Evolutionary conservation across 306 rosid genomes (phyloP), one percentile per base, ranked within the genome.

Genomic region (Leucaena leucocephala): DNA sequence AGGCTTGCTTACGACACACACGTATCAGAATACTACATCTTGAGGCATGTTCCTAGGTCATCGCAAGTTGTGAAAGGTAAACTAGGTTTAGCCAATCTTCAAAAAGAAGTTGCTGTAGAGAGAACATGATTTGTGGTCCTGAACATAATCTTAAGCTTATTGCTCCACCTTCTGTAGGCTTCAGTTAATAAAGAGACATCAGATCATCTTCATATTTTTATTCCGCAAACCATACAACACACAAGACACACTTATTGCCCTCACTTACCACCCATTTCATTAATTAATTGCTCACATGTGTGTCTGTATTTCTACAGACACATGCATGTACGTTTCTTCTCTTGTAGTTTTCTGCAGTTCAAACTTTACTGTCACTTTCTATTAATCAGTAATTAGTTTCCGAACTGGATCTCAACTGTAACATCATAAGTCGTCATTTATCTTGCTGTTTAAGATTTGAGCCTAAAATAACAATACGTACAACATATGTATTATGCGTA

Each of bases 41-140:
- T 75, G 80, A 78, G 66, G 42, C 66, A 71, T 73, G 71, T 74
- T 74, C 81, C 71, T 35, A 33, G 42, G 36, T 71, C 49, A 68
- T 61, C 54, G 80, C 71, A 74, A 19, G 43, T 59, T 68, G 68
- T 68, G 59, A 63, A 70, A 69, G 66, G 54, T 68, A 42, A 27
- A 62, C n/a, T 45, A 33, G 64, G 36, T 3, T 22, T 19, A 6
- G 72, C 42, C 42, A 72, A 73, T 81, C 52, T 74, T 65, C 66
- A 54, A 70, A 76, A 57, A 83, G 88, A 78, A 66, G 21, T 71
- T 52, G 83, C 84, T 80, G 82, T 87, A 79, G 66, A 45, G 52
- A 72, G 88, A 86, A 82, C 86, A 74, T 82, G 88, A 72, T 76
- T 10, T 73, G 87, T 84, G 87, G 87, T 80, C 84, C 84, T 71